Evolutionary conservation across 352 stramenopile genomes (phyloP), one percentile per base, ranked within the genome.

Genomic region (Blastocystis sp.): DNA sequence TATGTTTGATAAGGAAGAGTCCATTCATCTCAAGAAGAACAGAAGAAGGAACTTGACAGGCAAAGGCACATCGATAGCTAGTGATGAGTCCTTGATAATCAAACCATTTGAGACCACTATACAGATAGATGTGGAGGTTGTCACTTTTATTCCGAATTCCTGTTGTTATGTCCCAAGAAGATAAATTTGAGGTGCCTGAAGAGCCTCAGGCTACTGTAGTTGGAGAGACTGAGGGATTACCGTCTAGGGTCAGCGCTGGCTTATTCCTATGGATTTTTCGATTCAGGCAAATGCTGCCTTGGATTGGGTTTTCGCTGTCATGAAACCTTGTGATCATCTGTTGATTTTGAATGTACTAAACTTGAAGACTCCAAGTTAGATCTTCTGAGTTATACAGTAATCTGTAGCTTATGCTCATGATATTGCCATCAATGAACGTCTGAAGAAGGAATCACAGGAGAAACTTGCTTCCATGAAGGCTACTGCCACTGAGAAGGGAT

Each of bases 261-360:
- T 86, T 16, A 58, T 86, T 16, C 75, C 75, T 69, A 86, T 86
- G 57, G 75, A 86, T 69, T 86, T 86, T 58, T 86, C 75, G 4
- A 32, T 75, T 27, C 75, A 86, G 3, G 57, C 75, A 35, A 75
- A 86, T 69, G 75, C 75, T 27, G 75, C 75, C 4, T 42, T 75
- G 16, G 61, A 75, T 29, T 86, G 75, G 75, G 61, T 75, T 14
- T 65, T 86, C 11, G 11, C 37, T 29, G 54, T 75, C 29, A 86
- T 86, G 75, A 86, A 86, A 32, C 75, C 75, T 7, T 52, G 71
- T 11, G 75, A 86, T n/a, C 54, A 75, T 51, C 66, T 71, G 24
- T 46, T 86, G 42, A 58, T 86, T 29, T 37, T 86, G 57, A 86
- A 86, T 35, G 75, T 86, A 7, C 24, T 86, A 11, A 86, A 86